These are phyloP conservation scores for Amylocystis lapponica DNA, from an alignment of 768 basidiomycete genomes.

Conservation along the genomic window DNA sequence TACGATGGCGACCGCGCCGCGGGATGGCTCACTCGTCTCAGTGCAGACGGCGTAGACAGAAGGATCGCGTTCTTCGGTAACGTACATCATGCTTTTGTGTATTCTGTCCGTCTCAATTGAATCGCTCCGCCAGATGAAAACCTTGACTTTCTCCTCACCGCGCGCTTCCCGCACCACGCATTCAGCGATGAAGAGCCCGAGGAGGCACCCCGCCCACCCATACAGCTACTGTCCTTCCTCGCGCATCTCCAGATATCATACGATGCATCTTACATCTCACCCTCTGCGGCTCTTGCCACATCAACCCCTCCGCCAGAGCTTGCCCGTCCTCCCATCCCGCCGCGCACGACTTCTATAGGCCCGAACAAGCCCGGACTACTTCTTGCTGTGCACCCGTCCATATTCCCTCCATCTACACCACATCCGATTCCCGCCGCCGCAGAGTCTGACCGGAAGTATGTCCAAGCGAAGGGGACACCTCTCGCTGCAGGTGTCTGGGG, in stretches of 20 bases:
- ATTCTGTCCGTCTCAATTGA: neutral
- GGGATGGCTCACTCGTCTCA: constrained; percentile 51
- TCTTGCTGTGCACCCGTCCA: constrained; percentile 41
- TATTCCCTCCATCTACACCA: constrained; percentile 79
- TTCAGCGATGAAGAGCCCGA: constrained; percentile 32
- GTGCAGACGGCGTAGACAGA: constrained; percentile 41
- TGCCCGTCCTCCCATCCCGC: constrained; percentile 35
- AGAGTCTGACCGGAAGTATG: constrained; percentile 71
- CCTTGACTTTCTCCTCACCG: constrained; percentile 26
- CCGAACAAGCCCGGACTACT: constrained; percentile 29
- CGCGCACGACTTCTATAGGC: constrained; percentile 47
- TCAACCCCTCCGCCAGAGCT: constrained; percentile 27
- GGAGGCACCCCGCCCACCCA: constrained; percentile 24
- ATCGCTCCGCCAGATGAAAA: constrained; percentile 27
- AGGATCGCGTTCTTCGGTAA: constrained; percentile 73
- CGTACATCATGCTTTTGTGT: constrained; percentile 13
- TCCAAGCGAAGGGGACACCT: constrained; percentile 69
- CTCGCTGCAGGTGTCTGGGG: constrained; percentile 76
- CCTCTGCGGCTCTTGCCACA: constrained; percentile 31
- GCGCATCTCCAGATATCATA: constrained; percentile 71
- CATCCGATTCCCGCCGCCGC: constrained; percentile 74
- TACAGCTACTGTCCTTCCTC: constrained; percentile 50
- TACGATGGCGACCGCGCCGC: constrained; percentile 29
- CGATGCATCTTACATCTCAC: constrained; percentile 76
- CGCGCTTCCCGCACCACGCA: constrained; percentile 21